Evolutionary conservation across 768 basidiomycete species (phyloP).

Genomic region (Amanita rubescens): DNA sequence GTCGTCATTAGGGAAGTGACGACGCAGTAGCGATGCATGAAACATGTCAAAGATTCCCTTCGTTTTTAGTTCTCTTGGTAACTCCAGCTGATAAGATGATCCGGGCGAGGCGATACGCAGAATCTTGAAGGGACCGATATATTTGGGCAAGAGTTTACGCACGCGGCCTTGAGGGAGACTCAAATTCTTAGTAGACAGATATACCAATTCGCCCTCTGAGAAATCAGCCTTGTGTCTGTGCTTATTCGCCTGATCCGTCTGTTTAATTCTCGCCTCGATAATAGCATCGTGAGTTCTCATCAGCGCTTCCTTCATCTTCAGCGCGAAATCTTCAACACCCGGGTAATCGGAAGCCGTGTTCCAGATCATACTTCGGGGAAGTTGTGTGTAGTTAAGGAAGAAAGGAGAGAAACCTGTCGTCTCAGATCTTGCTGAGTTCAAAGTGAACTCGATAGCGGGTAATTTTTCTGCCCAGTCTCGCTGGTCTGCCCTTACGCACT

Average conservation of each 20-base stretch:
- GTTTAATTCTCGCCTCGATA: slow-evolving; percentile 21
- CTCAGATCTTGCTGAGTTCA: slow-evolving; percentile 4
- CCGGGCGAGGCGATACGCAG: not conserved
- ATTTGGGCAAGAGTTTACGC: slow-evolving; percentile 18
- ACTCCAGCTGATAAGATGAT: slow-evolving; percentile 5
- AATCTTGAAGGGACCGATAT: slow-evolving; percentile 15
- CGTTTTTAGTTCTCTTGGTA: slow-evolving; percentile 15
- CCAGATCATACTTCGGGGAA: slow-evolving; percentile 16
- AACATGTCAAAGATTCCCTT: slow-evolving; percentile 24
- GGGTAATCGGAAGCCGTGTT: slow-evolving; percentile 3
- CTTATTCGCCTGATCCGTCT: slow-evolving; percentile 10
- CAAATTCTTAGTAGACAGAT: not conserved
- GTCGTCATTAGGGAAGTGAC: slow-evolving; percentile 22
- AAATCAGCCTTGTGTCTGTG: too few species aligned
- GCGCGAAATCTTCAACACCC: slow-evolving; percentile 10
- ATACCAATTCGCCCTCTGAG: too few species aligned
- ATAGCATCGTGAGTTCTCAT: slow-evolving; percentile 27
- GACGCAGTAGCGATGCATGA: slow-evolving; percentile 26
- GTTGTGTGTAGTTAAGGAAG: slow-evolving; percentile 17
- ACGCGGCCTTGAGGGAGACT: slow-evolving; percentile 7
- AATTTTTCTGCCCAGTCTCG: slow-evolving; percentile 24
- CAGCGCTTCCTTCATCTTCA: slow-evolving; percentile 16
- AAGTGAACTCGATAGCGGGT: slow-evolving; percentile 14
- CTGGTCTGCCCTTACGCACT: slow-evolving; percentile 21
- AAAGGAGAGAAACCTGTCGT: slow-evolving; percentile 19